Percentiles rank a stretch among this genome's conserved stretches.
phyloP scores from a whole-genome alignment of 176 grass and related monocot genomes.

The Tillandsia fasciculata region DNA sequence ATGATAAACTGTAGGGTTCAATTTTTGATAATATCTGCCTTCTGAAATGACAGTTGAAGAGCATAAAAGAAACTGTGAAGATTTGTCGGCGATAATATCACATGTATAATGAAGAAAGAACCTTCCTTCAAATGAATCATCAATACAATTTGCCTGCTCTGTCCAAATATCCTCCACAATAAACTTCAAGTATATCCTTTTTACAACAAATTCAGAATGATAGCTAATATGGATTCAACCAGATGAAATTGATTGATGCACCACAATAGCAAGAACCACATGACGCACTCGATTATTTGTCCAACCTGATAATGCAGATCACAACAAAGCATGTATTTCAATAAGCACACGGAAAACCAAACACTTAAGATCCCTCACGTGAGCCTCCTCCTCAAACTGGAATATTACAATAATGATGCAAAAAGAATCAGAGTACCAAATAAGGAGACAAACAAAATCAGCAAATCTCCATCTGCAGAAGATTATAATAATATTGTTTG shows the following conservation, averaged over 20 bases:
- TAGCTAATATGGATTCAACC: conserved; percentile 24
- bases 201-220: conserved; percentile 17
- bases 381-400: conserved; percentile 14
- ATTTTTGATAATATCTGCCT: conserved; percentile 28
- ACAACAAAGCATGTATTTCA: conserved; percentile 24
- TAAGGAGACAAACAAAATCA: conserved; percentile 27
- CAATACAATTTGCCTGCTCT: conserved; percentile 25
- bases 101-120: conserved; percentile 23
- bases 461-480: conserved; percentile 17
- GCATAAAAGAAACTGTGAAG: conserved; percentile 10
- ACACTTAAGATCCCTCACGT: conserved; percentile 19
- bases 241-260: conserved; percentile 22
- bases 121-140: conserved; percentile 14
- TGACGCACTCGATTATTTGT: conserved; percentile 27
- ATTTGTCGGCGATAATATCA: conserved; percentile 14
- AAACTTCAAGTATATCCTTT: conserved; percentile 28
- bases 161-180: conserved; percentile 31
- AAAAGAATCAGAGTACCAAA: conserved; percentile 23
- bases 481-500: conserved; percentile 32
- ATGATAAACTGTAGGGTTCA: conserved; percentile 9
- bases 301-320: conserved; percentile 34
- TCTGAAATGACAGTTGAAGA: conserved; percentile 22
- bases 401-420: conserved; percentile 22
- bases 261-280: conserved; percentile 16
- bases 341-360: conserved; percentile 24